These are phyloP conservation scores for Sorghum bicolor DNA, from an alignment of 176 grass and related monocot genomes.

Conservation along the genomic window Sorghum_bicolor_NCBIv3 NC_012873.2:4197501-4198000, in stretches of 20 bases:
- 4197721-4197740: not conserved
- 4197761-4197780: not conserved
- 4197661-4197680: not conserved
- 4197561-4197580: constrained; percentile 50
- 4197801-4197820: not conserved
- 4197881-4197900: not conserved
- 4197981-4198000: not conserved
- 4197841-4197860: constrained; percentile 42
- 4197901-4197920: not conserved
- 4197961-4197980: not conserved
- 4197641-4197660: not conserved
- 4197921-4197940: constrained; percentile 33
- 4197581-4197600: constrained; percentile 8
- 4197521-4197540: not conserved
- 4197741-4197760: not conserved
- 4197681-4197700: not conserved
- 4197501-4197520: not conserved
- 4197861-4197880: not conserved
- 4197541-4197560: constrained; percentile 54
- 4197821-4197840: not conserved
- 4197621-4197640: not conserved
- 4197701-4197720: not conserved
- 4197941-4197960: constrained; percentile 30
- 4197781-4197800: constrained; percentile 36
- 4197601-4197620: constrained; percentile 20